A percentile compares a stretch with the other conserved stretches of the same genome.
These are phyloP conservation scores for Metschnikowia kofuensis DNA, from an alignment of 805 yeast species.

Conservation along the genomic window DNA sequence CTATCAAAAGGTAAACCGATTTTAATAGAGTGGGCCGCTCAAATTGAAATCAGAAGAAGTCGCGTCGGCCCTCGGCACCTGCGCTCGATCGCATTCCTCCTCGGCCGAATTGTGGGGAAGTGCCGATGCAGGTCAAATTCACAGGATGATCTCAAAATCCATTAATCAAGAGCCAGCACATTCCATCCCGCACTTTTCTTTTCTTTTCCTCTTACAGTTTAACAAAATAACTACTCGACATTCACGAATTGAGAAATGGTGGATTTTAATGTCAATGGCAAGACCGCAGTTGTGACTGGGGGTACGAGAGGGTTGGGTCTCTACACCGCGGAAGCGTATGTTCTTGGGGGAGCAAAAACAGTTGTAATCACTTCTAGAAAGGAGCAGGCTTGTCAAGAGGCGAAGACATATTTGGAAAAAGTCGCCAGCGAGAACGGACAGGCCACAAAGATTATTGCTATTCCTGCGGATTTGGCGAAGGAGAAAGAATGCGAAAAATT, in stretches of 20 bases:
- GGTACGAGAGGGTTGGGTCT: constrained; percentile 76
- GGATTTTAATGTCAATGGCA: constrained; percentile 52
- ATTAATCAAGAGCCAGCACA: too few species aligned
- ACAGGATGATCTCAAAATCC: neutral
- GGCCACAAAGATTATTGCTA: constrained; percentile 31
- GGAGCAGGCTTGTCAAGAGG: constrained; percentile 56
- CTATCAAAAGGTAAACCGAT: too few species aligned
- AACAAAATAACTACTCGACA: too few species aligned
- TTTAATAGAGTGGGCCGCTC: too few species aligned
- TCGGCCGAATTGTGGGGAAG: constrained; percentile 7
- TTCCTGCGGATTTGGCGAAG: constrained; percentile 57
- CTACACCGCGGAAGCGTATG: constrained; percentile 61
- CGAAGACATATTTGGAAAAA: constrained; percentile 42
- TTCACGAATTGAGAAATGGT: constrained; percentile 28
- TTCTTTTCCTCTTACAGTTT: neutral
- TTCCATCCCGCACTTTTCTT: neutral
- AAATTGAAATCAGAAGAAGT: too few species aligned
- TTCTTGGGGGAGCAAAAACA: constrained; percentile 57
- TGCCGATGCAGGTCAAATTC: neutral
- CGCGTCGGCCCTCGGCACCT: neutral
- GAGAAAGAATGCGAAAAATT: constrained; percentile 48
- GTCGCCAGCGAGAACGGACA: constrained; percentile 35
- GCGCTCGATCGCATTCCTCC: neutral
- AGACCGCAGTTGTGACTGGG: constrained; percentile 67
- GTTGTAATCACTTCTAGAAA: constrained; percentile 67